Conservation (phyloP, 192 early-diverging fungal species). For the Gryganskiella cystojenkinii region DNA sequence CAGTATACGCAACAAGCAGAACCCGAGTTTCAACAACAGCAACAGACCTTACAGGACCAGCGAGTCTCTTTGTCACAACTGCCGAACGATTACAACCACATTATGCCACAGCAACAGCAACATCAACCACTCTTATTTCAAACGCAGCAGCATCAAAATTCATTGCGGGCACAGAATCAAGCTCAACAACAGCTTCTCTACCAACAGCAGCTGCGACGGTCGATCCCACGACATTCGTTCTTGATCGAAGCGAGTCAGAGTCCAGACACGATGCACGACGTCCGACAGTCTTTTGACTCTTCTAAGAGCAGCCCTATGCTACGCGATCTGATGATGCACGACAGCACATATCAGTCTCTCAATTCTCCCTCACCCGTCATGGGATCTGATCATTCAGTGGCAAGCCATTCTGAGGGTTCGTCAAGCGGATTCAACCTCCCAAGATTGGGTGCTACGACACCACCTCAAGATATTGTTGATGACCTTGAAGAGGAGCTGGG, state of each 20-base stretch:
- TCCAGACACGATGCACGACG: constrained; percentile 14
- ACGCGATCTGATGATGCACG: constrained; percentile 20
- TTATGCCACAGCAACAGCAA: background rate
- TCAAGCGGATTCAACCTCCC: constrained; percentile 1
- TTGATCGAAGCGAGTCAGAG: constrained; percentile 17
- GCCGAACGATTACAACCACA: too few relatives aligned
- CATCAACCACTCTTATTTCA: background rate
- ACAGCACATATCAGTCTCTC: constrained; percentile 19
- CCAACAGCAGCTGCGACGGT: constrained; percentile 3
- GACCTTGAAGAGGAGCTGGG: constrained; percentile 69
- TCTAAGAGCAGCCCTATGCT: constrained; percentile 9
- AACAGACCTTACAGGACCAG: background rate
- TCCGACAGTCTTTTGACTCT: constrained; percentile 2
- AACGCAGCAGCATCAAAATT: background rate
- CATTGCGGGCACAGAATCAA: background rate
- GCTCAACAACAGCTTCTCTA: constrained; percentile 11
- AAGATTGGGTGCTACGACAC: constrained; percentile 10
- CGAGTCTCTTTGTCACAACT: too few relatives aligned
- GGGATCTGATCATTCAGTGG: constrained; percentile 20
- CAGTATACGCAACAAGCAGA: constrained; percentile 25
- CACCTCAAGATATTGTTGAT: constrained; percentile 30
- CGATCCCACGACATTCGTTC: background rate
- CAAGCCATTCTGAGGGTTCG: constrained; percentile 1
- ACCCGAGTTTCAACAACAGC: constrained; percentile 10
- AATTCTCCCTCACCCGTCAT: constrained; percentile 41